A percentile compares a stretch with the other conserved stretches of the same genome.
These are phyloP conservation scores for Fallopia convolvulus DNA, from an alignment of 148 eudicot genomes.

Conservation along the genomic window DNA sequence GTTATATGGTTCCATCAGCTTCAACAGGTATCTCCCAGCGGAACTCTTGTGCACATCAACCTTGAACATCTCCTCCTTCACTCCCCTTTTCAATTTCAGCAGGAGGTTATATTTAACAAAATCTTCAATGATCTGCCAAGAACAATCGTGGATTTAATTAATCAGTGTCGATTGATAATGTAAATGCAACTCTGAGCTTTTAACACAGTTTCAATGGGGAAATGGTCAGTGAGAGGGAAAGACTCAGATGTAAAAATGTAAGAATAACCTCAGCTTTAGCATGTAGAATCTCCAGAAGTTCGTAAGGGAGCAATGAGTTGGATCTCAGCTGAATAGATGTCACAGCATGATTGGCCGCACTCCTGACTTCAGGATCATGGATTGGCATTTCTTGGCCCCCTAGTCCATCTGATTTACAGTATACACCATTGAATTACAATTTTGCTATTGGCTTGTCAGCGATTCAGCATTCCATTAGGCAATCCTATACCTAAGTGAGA, in stretches of 20 bases:
- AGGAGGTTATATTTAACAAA: slow-evolving; percentile 31
- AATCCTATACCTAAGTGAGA: background rate
- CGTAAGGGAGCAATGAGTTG: slow-evolving; percentile 25
- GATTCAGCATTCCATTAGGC: background rate
- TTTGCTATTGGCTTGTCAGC: background rate
- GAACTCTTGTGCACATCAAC: slow-evolving; percentile 25
- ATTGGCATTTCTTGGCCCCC: slow-evolving; percentile 31
- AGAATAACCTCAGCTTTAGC: slow-evolving; percentile 43
- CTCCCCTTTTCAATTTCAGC: slow-evolving; percentile 31
- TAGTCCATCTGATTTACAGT: slow-evolving; percentile 23
- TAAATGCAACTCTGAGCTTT: background rate
- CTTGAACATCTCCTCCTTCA: slow-evolving; percentile 30
- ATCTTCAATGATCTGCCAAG: slow-evolving; percentile 30
- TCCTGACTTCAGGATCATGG: slow-evolving; percentile 36
- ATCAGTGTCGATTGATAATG: background rate
- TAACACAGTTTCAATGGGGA: background rate
- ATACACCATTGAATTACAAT: slow-evolving; percentile 8
- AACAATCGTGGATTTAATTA: background rate
- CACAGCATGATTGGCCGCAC: slow-evolving; percentile 43
- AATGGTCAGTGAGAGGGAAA: background rate
- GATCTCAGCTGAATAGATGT: slow-evolving; percentile 34
- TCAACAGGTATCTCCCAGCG: slow-evolving; percentile 22
- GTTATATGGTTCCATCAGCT: slow-evolving; percentile 3
- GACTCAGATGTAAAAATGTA: background rate
- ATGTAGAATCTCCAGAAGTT: slow-evolving; percentile 38